Evolutionary conservation across 78 protist genomes (phyloP), one percentile per base, ranked within the genome.

Genomic region (Cavenderia fasciculata): DNA sequence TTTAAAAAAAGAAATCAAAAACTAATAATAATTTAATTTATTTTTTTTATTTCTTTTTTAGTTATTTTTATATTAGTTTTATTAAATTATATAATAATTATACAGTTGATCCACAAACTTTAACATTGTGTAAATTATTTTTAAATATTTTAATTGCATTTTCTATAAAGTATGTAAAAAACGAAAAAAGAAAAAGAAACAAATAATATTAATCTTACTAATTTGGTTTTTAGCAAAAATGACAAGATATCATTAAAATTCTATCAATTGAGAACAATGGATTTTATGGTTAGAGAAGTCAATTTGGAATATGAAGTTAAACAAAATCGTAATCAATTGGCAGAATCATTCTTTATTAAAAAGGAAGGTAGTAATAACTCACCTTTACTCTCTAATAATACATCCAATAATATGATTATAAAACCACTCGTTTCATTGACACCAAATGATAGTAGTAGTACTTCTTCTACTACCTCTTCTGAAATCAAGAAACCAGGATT

Each of bases 221-320:
- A 36, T 38, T 44, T 25, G 1, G 23, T 47, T 54, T 54, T 47
- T 4, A 77, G 85, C 51, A 70, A 92, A 59, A 84, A 92, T 61
- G 86, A 82, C 21, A 77, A 74, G 59, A 86, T 76, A n/a, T 47
- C 85, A 34, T 57, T 66, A 85, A 85, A 93, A 69, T 93, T 93
- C 74, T 93, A 84, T 59, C 92, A 93, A 43, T 74, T 93, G 52
- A 79, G 85, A 43, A 90, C 82, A 44, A 76, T 93, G 93, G 95
- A 93, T 38, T 85, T 93, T 19, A 33, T 93, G 49, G 92, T 93
- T 1, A 73, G 95, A 46, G 95, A 93, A 49, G 56, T 93, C 33
- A 70, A 85, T 47, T 69, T 93, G 25, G 95, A 93, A 38, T 93
- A 75, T 72, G 94, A 93, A 51, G 75, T 75, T 25, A 90, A 78